Evolutionary conservation across 176 grass and related monocot species (phyloP).

Genomic region (Triticum dicoccoides): DNA sequence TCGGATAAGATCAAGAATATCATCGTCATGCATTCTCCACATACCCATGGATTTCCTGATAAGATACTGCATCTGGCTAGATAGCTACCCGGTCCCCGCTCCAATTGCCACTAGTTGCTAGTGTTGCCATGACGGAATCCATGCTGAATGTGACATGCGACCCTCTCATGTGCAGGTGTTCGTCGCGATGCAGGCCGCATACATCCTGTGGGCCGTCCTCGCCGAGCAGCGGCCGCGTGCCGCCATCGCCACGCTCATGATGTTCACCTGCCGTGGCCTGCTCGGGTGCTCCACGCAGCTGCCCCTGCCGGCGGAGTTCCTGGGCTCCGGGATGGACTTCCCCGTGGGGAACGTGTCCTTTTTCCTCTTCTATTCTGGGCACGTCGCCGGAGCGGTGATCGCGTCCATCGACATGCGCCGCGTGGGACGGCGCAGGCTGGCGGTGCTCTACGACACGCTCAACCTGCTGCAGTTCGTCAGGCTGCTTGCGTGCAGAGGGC

Average conservation of each 20-base stretch:
- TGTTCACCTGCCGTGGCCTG: constrained; percentile 83
- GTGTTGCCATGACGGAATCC: not conserved
- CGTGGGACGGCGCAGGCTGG: constrained; percentile 42
- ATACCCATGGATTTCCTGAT: constrained; percentile 8
- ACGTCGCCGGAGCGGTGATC: constrained; percentile 79
- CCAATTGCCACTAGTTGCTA: not conserved
- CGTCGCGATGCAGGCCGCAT: constrained; percentile 79
- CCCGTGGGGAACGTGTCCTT: constrained; percentile 95
- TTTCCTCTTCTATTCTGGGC: constrained; percentile 97
- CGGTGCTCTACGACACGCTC: constrained; percentile 63
- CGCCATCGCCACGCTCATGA: constrained; percentile 74
- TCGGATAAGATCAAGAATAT: constrained; percentile 12
- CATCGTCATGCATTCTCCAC: not conserved
- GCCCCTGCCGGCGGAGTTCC: constrained; percentile 69
- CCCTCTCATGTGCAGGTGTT: constrained; percentile 50
- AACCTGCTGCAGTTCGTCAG: constrained; percentile 70
- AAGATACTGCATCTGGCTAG: constrained; percentile 20
- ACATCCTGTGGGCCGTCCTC: constrained; percentile 90
- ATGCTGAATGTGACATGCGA: not conserved
- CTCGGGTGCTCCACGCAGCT: constrained; percentile 89
- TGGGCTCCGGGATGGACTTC: constrained; percentile 85
- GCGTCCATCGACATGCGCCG: constrained; percentile 87
- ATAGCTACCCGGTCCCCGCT: not conserved
- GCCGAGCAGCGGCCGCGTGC: constrained; percentile 69
- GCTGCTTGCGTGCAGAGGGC: constrained; percentile 85